These are phyloP conservation scores for Microcyclospora pomicola DNA, from an alignment of 2,329 filamentous ascomycete species.

Conservation along the genomic window DNA sequence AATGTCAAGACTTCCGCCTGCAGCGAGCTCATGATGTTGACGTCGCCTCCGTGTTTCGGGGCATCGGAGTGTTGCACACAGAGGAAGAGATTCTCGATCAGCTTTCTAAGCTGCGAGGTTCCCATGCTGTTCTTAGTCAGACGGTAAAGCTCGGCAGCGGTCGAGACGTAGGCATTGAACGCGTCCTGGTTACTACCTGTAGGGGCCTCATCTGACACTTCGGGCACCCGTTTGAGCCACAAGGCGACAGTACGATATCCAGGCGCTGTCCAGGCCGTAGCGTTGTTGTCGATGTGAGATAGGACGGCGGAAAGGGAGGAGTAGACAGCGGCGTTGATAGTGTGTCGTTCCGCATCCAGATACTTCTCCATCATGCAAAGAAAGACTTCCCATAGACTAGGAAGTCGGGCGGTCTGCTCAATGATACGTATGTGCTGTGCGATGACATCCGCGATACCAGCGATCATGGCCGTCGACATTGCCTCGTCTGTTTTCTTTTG, in stretches of 20 bases:
- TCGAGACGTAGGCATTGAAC: slow-evolving; percentile 68
- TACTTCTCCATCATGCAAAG: slow-evolving; percentile 51
- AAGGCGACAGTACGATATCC: slow-evolving; percentile 16
- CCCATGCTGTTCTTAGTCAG: slow-evolving; percentile 54
- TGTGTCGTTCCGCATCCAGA: slow-evolving; percentile 26
- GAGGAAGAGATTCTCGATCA: slow-evolving; percentile 56
- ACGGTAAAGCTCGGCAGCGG: slow-evolving; percentile 64
- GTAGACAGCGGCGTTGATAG: slow-evolving; percentile 30
- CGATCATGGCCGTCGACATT: slow-evolving; percentile 60
- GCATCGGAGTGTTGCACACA: slow-evolving; percentile 58
- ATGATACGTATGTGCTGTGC: slow-evolving; percentile 65
- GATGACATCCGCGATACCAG: slow-evolving; percentile 58
- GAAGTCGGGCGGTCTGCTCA: slow-evolving; percentile 51
- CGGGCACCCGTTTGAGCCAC: slow-evolving; percentile 20
- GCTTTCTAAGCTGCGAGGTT: slow-evolving; percentile 47
- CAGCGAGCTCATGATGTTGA: slow-evolving; percentile 58
- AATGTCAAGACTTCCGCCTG: slow-evolving; percentile 57
- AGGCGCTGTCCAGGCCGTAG: slow-evolving; percentile 14
- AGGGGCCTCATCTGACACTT: slow-evolving; percentile 3
- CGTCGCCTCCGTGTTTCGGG: slow-evolving; percentile 54
- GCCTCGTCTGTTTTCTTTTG: slow-evolving; percentile 26
- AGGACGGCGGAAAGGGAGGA: slow-evolving; percentile 27
- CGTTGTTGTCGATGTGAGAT: slow-evolving; percentile 14
- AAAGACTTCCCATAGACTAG: slow-evolving; percentile 61
- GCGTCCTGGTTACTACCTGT: slow-evolving; percentile 55